Evolutionary conservation across 1,139 yeast species (phyloP), one percentile per base, ranked within the genome.

Genomic region (Taphrina sp.): DNA sequence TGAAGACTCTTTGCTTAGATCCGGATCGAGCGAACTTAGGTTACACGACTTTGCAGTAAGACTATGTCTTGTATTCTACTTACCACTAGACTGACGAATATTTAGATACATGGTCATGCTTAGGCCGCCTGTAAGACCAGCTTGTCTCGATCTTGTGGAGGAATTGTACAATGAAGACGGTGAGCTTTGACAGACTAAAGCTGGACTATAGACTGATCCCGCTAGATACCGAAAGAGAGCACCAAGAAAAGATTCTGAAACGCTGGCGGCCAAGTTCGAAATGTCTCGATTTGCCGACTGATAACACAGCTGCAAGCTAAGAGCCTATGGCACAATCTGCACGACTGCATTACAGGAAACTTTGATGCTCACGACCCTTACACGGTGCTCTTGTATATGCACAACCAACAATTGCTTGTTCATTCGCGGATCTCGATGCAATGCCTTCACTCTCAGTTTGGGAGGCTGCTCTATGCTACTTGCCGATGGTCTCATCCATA

Each of bases 1-100:
- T 92, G 57, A 80, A 81, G 64, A 81, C 94, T 5, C 72, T 92
- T 24, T 86, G 96, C 67, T 73, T 80, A 56, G 98, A 94, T 67
- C 97, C 98, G 0, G 83, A 81, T 31, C 77, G 97, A 68, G 76
- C 81, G 31, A 77, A 82, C 56, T 73, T 92, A 20, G 98, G 97
- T 1, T 54, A 59, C 34, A 58, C 61, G 29, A 62, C 66, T 3
- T 14, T 63, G 34, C 63, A 60, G 64, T 59, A 58, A 26, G 60
- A 38, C 23, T 33, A 24, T 2, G 28, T 12, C 22, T 52, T 37
- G 3, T 22, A n/a, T 29, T 19, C 1, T 16, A 29, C 19, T 29
- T 19, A 23, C 10, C 10, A 8, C 34, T 5, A 37, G 12, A 22
- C 24, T n/a, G 28, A 24, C n/a, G n/a, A 12, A n/a, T 5, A 29